Evolutionary conservation across 352 stramenopile species (phyloP).

Genomic region (Pythium aquatile): DNA sequence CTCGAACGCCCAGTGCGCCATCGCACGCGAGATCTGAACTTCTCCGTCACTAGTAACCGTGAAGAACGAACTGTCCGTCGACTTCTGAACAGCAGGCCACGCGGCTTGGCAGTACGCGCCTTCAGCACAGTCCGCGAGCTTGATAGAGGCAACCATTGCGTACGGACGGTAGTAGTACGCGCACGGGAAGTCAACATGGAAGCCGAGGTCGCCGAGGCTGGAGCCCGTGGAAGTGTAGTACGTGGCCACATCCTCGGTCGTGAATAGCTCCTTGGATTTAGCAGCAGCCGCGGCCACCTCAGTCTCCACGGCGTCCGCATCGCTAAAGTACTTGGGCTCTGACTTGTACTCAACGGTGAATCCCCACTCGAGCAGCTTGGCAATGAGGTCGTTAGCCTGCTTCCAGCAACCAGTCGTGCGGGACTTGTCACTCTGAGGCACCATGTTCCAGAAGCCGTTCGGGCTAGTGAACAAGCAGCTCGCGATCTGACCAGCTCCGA

Average conservation of each 20-base stretch:
- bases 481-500: slow-evolving; percentile 15
- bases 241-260: slow-evolving; percentile 7
- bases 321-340: slow-evolving; percentile 14
- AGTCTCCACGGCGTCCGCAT: slow-evolving; percentile 2
- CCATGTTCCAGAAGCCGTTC: slow-evolving; percentile 22
- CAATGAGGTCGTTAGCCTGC: slow-evolving; percentile 15
- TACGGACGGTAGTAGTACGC: slow-evolving; percentile 20
- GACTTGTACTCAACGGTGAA: slow-evolving; percentile 15
- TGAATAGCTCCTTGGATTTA: slow-evolving; percentile 13
- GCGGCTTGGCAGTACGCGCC: slow-evolving; percentile 16
- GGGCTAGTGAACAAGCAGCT: slow-evolving; percentile 22
- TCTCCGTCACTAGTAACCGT: slow-evolving; percentile 6
- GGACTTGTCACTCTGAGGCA: slow-evolving; percentile 19
- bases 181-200: slow-evolving; percentile 19
- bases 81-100: slow-evolving; percentile 18
- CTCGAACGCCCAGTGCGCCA: slow-evolving; percentile 23
- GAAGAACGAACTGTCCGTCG: slow-evolving; percentile 11
- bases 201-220: slow-evolving; percentile 16
- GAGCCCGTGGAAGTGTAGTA: slow-evolving; percentile 17
- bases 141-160: slow-evolving; percentile 10
- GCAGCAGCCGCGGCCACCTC: slow-evolving; percentile 1
- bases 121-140: slow-evolving; percentile 12
- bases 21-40: slow-evolving; percentile 14
- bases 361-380: slow-evolving; percentile 24
- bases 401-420: slow-evolving; percentile 16